Percentiles rank a stretch among this genome's conserved stretches.
These are phyloP conservation scores for Guyanaporus albipodus DNA, from an alignment of 768 basidiomycete genomes.

Conservation along the genomic window DNA sequence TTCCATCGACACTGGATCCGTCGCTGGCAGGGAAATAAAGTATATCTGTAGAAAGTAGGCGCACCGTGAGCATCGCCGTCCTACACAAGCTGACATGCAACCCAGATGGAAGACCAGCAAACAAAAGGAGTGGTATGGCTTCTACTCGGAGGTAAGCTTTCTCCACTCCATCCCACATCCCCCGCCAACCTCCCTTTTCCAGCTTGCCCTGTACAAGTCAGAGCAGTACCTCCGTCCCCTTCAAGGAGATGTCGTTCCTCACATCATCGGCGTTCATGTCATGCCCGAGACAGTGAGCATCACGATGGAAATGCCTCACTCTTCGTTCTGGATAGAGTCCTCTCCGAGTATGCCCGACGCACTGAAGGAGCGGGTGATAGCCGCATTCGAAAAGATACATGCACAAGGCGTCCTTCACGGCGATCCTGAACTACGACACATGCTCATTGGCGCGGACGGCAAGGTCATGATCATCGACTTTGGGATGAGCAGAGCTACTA, in stretches of 20 bases:
- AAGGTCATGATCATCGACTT: slow-evolving; percentile 55
- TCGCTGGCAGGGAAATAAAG: slow-evolving; percentile 26
- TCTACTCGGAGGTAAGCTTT: slow-evolving; percentile 36
- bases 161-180: slow-evolving; percentile 13
- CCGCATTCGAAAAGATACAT: slow-evolving; percentile 48
- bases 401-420: slow-evolving; percentile 46
- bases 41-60: slow-evolving; percentile 38
- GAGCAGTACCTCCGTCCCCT: slow-evolving; percentile 43
- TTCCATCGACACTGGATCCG: slow-evolving; percentile 33
- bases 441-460: slow-evolving; percentile 53
- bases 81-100: slow-evolving; percentile 1
- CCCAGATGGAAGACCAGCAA: slow-evolving; percentile 33
- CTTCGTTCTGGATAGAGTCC: slow-evolving; percentile 59
- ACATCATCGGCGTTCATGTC: slow-evolving; percentile 47
- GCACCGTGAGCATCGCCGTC: not conserved
- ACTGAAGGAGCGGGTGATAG: slow-evolving; percentile 50
- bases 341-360: slow-evolving; percentile 51
- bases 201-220: slow-evolving; percentile 53
- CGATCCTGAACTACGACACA: slow-evolving; percentile 45
- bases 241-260: slow-evolving; percentile 51
- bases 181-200: slow-evolving; percentile 4
- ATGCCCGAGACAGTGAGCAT: slow-evolving; percentile 36
- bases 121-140: slow-evolving; percentile 36
- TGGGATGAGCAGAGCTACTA: slow-evolving; percentile 35
- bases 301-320: slow-evolving; percentile 54